phyloP scores from a whole-genome alignment of 495 filamentous ascomycete genomes.

The Chlorociboria aeruginascens region DNA sequence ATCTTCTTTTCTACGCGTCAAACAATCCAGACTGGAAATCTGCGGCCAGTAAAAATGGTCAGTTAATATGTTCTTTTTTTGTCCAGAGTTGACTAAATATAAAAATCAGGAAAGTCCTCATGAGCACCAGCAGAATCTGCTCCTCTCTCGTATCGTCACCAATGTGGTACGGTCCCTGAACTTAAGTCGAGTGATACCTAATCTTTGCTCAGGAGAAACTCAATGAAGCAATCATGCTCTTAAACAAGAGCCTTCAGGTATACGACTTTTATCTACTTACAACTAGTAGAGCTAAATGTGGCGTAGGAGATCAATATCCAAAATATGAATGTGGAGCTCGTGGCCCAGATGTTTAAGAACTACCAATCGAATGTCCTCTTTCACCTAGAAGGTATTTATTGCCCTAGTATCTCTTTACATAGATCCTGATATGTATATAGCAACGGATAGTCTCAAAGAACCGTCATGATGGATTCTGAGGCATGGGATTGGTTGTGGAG shows the following conservation, averaged over 20 bases:
- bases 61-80: neutral
- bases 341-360: constrained; percentile 99
- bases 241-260: constrained; percentile 89
- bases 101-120: constrained; percentile 76
- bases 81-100: neutral
- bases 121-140: constrained; percentile 89
- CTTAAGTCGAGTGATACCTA: neutral
- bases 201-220: constrained; percentile 68
- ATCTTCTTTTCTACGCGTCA: constrained; percentile 10
- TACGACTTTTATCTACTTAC: neutral
- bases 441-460: constrained; percentile 76
- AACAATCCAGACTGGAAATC: neutral
- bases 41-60: constrained; percentile 9
- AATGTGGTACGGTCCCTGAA: constrained; percentile 60
- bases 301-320: constrained; percentile 87
- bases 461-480: constrained; percentile 38
- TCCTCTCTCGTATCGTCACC: constrained; percentile 90
- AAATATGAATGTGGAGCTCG: constrained; percentile 96
- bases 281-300: too few species aligned
- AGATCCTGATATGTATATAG: constrained; percentile 29
- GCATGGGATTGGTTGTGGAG: neutral
- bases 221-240: constrained; percentile 81
- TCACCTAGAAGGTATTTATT: constrained; percentile 76
- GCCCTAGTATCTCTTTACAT: constrained; percentile 1
- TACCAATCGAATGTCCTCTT: constrained; percentile 97